A percentile compares a stretch with the other conserved stretches of the same genome.
Conservation (phyloP, 176 grass and related monocot species). For the Rhipidocladum racemiflorum region DNA sequence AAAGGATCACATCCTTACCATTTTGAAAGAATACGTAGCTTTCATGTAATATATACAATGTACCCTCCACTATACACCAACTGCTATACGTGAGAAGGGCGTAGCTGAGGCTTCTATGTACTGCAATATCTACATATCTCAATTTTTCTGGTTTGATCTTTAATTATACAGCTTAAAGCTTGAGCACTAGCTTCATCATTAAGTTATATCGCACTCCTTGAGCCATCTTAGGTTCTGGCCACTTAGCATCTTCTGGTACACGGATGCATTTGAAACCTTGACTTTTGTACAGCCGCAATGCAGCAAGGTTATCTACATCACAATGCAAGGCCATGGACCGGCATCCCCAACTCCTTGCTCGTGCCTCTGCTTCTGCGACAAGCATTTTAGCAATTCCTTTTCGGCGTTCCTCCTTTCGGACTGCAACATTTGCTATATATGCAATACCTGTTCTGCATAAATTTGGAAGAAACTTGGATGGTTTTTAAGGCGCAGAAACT, state of each 20-base stretch:
- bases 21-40: slow-evolving; percentile 23
- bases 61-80: slow-evolving; percentile 29
- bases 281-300: slow-evolving; percentile 57
- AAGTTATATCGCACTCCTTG: slow-evolving; percentile 63
- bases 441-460: slow-evolving; percentile 74
- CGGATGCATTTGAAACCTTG: slow-evolving; percentile 71
- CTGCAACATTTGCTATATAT: slow-evolving; percentile 84
- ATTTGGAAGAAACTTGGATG: slow-evolving; percentile 1
- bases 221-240: slow-evolving; percentile 63
- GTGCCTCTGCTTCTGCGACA: slow-evolving; percentile 61
- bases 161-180: slow-evolving; percentile 12
- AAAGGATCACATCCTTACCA: not conserved
- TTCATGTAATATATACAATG: slow-evolving; percentile 33
- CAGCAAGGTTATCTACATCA: slow-evolving; percentile 71
- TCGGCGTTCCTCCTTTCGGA: slow-evolving; percentile 57
- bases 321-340: slow-evolving; percentile 79
- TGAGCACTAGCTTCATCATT: slow-evolving; percentile 75
- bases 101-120: not conserved
- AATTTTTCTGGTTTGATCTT: not conserved
- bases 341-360: slow-evolving; percentile 72
- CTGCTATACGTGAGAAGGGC: not conserved
- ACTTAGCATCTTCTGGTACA: slow-evolving; percentile 63
- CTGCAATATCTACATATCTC: slow-evolving; percentile 20
- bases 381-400: slow-evolving; percentile 87
- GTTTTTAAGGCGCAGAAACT: not conserved